These are phyloP conservation scores for Galium porrigens DNA, from an alignment of 305 asterid species.

Conservation along the genomic window DNA sequence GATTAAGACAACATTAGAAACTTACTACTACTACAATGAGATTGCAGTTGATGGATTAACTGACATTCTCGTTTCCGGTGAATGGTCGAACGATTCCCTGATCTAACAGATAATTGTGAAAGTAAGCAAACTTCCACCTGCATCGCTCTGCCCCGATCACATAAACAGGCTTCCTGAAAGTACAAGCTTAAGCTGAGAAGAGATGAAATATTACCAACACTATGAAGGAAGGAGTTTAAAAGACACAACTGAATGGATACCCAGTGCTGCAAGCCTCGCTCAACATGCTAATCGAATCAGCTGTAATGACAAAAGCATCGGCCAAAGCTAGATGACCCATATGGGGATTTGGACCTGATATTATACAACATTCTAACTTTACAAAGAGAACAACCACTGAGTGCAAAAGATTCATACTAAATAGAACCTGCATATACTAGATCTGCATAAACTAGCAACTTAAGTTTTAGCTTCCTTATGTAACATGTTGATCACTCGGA, in stretches of 20 bases:
- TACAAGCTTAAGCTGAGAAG: slow-evolving; percentile 18
- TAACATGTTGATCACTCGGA: not conserved
- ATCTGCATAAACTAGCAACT: not conserved
- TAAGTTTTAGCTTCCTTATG: not conserved
- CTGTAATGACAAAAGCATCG: slow-evolving; percentile 70
- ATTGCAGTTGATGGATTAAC: slow-evolving; percentile 12
- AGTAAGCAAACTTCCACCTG: slow-evolving; percentile 64
- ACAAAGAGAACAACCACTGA: not conserved
- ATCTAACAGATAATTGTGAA: slow-evolving; percentile 34
- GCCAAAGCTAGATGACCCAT: slow-evolving; percentile 83
- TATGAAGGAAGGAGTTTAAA: not conserved
- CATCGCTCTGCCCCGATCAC: slow-evolving; percentile 70
- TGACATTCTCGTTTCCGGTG: slow-evolving; percentile 60
- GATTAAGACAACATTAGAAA: not conserved
- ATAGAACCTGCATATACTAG: not conserved
- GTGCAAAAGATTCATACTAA: no score
- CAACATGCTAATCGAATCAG: slow-evolving; percentile 81
- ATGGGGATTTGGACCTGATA: slow-evolving; percentile 66
- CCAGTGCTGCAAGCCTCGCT: slow-evolving; percentile 93
- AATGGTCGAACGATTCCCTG: slow-evolving; percentile 56
- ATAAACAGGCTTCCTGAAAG: slow-evolving; percentile 80
- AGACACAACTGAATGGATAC: slow-evolving; percentile 19
- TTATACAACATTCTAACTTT: slow-evolving; percentile 4
- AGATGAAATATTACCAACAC: not conserved
- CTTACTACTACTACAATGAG: not conserved